A percentile compares a stretch with the other conserved stretches of the same genome.
Evolutionary conservation across 1,284 basidiomycete species (phyloP).

Genomic region (Cystobasidiaceae sp.): DNA sequence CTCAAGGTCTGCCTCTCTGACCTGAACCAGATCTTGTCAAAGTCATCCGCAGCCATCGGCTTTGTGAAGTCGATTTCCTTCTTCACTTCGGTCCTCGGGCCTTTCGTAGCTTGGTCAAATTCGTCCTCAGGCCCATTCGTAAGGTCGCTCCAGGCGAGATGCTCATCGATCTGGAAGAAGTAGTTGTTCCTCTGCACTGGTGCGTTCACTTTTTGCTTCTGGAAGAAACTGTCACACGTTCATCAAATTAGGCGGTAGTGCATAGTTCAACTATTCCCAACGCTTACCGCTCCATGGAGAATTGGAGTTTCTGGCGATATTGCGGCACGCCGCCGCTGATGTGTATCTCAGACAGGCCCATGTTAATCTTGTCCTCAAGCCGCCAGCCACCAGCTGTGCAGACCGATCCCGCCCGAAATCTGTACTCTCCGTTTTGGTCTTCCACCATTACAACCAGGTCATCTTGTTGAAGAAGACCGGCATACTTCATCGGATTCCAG

Average conservation of each 20-base stretch:
- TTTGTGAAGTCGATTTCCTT: conserved; percentile 45
- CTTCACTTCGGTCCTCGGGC: conserved; percentile 43
- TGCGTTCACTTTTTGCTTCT: conserved; percentile 59
- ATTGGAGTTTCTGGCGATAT: conserved; percentile 62
- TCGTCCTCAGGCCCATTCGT: conserved; percentile 62
- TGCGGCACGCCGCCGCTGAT: conserved; percentile 61
- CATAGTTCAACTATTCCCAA: too few relatives aligned
- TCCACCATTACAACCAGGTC: conserved; percentile 72
- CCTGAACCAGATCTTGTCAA: conserved; percentile 54
- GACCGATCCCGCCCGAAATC: conserved; percentile 67
- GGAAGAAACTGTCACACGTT: conserved; percentile 60
- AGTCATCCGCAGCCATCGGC: conserved; percentile 26
- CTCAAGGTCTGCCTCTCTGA: conserved; percentile 68
- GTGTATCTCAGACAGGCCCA: conserved; percentile 68
- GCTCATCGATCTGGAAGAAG: conserved; percentile 54
- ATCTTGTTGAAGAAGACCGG: conserved; percentile 57
- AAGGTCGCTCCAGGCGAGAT: conserved; percentile 62
- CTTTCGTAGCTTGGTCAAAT: conserved; percentile 48
- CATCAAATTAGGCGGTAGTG: too few relatives aligned
- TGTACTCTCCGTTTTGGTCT: conserved; percentile 63
- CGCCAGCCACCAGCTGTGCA: conserved; percentile 69
- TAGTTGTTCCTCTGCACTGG: conserved; percentile 65
- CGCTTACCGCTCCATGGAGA: conserved; percentile 55
- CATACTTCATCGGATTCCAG: conserved; percentile 56
- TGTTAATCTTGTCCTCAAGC: conserved; percentile 67